A percentile compares a stretch with the other conserved stretches of the same genome.
phyloP scores from a whole-genome alignment of 305 asterid genomes.

The Ajuga reptans region DNA sequence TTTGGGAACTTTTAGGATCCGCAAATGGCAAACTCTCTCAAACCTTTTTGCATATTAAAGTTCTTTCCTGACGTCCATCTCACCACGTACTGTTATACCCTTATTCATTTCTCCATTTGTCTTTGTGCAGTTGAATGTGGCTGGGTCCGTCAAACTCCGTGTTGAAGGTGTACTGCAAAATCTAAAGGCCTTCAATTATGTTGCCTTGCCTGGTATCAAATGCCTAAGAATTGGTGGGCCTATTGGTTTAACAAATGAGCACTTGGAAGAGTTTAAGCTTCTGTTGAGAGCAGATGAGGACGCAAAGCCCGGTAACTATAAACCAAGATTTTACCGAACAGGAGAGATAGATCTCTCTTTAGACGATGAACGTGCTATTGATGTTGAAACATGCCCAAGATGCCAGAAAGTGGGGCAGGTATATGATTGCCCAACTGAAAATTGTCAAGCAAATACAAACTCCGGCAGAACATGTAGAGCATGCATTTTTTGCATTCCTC shows the following conservation, averaged over 20 bases:
- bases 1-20: neutral
- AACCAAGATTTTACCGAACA: slow-evolving; percentile 36
- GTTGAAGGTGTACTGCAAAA: slow-evolving; percentile 31
- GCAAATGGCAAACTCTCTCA: neutral
- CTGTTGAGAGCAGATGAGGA: slow-evolving; percentile 34
- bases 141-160: slow-evolving; percentile 35
- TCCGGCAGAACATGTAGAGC: slow-evolving; percentile 47
- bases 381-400: slow-evolving; percentile 60
- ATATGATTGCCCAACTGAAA: slow-evolving; percentile 64
- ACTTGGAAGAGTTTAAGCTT: slow-evolving; percentile 37
- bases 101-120: neutral
- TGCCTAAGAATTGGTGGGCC: slow-evolving; percentile 39
- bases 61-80: neutral
- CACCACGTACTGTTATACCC: neutral
- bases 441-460: slow-evolving; percentile 37
- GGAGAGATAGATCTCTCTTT: slow-evolving; percentile 43
- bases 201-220: slow-evolving; percentile 39
- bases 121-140: slow-evolving; percentile 47
- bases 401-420: slow-evolving; percentile 51
- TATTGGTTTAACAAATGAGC: slow-evolving; percentile 31
- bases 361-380: slow-evolving; percentile 57
- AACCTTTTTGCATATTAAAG: neutral
- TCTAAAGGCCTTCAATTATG: slow-evolving; percentile 37
- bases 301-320: slow-evolving; percentile 17
- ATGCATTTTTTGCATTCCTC: slow-evolving; percentile 54